Conservation (phyloP, 352 stramenopile species). For the Pythium biforme region DNA sequence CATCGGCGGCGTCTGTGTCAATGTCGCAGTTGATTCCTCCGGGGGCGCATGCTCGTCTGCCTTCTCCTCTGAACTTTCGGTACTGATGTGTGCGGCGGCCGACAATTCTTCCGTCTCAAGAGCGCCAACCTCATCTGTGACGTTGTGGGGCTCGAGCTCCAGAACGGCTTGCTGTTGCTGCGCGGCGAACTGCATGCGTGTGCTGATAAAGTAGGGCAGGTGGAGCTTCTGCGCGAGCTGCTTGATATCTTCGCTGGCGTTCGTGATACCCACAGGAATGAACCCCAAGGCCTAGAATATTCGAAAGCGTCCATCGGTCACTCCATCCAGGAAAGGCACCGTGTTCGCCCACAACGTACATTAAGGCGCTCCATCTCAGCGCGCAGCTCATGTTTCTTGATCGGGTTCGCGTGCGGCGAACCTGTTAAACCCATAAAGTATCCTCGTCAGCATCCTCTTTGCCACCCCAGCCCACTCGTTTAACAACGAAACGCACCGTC, state of each 20-base stretch:
- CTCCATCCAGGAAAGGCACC: background rate
- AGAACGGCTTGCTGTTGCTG: constrained; percentile 9
- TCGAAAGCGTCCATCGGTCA: too few species aligned
- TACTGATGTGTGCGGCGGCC: background rate
- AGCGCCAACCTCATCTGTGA: background rate
- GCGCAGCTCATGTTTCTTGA: constrained; percentile 75
- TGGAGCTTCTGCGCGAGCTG: constrained; percentile 54
- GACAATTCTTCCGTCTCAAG: background rate
- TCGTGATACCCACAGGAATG: constrained; percentile 74
- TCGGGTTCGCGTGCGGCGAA: constrained; percentile 69
- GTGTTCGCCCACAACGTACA: constrained; percentile 25
- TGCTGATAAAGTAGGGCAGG: constrained; percentile 78
- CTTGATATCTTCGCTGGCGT: constrained; percentile 86
- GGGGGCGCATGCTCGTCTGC: background rate
- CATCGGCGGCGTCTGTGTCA: constrained; percentile 42
- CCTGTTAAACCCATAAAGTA: constrained; percentile 34
- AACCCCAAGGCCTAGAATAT: constrained; percentile 35
- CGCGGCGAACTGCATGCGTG: constrained; percentile 39
- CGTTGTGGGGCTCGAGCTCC: background rate
- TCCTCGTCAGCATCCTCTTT: too few species aligned
- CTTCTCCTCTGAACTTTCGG: constrained; percentile 8
- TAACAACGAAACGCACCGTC: constrained; percentile 38
- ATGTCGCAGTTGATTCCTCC: background rate
- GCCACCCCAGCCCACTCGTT: background rate
- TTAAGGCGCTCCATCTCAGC: constrained; percentile 62